Base-by-base conservation (phyloP, 768 basidiomycete genomes). In the Suillus decipiens region DNA sequence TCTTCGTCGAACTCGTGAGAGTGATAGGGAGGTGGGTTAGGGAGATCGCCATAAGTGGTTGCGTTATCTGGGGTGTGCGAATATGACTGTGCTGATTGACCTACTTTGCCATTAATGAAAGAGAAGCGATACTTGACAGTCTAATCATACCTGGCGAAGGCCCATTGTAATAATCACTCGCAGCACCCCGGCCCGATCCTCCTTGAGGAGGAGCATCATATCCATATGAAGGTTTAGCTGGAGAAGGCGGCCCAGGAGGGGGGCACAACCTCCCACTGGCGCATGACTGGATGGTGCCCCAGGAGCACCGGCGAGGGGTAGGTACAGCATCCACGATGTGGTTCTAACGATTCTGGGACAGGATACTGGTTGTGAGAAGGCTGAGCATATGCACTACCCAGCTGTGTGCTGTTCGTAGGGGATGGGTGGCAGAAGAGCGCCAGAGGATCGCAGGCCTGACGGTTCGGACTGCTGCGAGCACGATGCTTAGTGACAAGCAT, bases 21-120 rank as follows among this genome's bases (percentile, higher is more conserved):
- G 47, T 56, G 55, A 22, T 56, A 56, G 61, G 45, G 15, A 12
- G 67, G 68, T 39, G 66, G 68, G 36, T 75, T 64, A 0, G 47
- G 17, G 42, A 63, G 33, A 19, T 33, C 47, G 14, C 61, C 68
- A 19, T 72, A 64, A 9, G 67, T 55, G 28, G 59, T 39, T 4
- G 72, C 73, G n/a, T 70, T 34, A 4, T 45, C 36, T 2, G 71
- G 64, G 62, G 67, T 33, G 50, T 64, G 64, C 2, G 39, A 14
- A 43, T 75, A 72, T 24, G 63, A 61, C 41, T 75, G 70, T 14
- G 55, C 60, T 58, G 24, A 39, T 57, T 51, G 64, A n/a, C 66
- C 70, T 72, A 28, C 17, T 41, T 41, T 17, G 22, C 15, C 24
- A 10, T 57, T 14, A 31, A 12, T 57, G 10, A 28, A 41, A 41